Evolutionary conservation across 2,329 filamentous ascomycete species (phyloP), one percentile per base, ranked within the genome.

Genomic region (Alternaria arborescens): DNA sequence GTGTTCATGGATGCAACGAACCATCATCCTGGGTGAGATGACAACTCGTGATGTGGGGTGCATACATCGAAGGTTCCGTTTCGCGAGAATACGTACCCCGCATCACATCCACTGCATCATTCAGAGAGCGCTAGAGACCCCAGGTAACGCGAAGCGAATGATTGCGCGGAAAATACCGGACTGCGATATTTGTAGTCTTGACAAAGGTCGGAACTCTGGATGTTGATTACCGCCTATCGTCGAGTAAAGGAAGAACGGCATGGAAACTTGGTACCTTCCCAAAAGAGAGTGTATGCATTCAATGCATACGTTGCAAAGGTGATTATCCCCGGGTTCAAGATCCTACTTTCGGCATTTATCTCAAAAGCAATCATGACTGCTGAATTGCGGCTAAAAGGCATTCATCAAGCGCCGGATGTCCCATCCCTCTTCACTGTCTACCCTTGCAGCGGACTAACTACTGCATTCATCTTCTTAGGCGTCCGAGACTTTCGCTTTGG

Each of bases 1-100:
- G n/a, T 43, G 20, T n/a, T n/a, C 22, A 44, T 53, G 40, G 18
- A 53, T 44, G 40, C 18, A 22, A 53, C 40, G 18, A 53, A 34
- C 22, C 43, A 32, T 16, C n/a, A 8, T 24, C 41, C 10, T 43
- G 26, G 28, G 20, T 16, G 26, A 4, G 40, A 53, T 20, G 40
- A 8, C 16, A 34, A 41, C 50, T 53, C 51, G 51, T 53, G 51
- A 53, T 43, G 26, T 53, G 51, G 51, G 51, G 51, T 53, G 18
- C 51, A 53, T 53, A 43, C 51, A 50, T 22, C 6, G 30, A 7
- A 36, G 12, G 30, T 50, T 22, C 22, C 30, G 40, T 36, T 50
- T 50, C 46, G 46, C 46, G 30, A 30, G 46, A 36, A 50, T 24
- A 42, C 4, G 40, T 36, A 50, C 46, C 46, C 46, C 46, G 46